phyloP scores from a whole-genome alignment of 2,329 filamentous ascomycete species.

The Volutella citrinella region DNA sequence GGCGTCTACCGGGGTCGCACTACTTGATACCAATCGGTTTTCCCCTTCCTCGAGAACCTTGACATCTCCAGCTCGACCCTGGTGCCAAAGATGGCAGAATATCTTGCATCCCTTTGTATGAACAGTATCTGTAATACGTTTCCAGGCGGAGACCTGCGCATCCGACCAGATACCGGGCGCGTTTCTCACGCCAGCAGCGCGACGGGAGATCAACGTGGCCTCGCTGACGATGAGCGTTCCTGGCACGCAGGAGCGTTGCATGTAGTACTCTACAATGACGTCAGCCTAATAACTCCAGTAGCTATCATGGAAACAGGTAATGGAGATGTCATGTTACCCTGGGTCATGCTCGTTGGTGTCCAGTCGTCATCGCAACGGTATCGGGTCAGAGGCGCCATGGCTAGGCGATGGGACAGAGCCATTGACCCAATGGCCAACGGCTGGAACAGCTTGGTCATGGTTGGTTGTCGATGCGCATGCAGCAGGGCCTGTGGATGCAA shows the following conservation, averaged over 20 bases:
- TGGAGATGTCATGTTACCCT: no score
- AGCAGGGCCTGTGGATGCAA: not conserved
- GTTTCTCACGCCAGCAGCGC: not conserved
- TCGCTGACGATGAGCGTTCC: conserved; percentile 1
- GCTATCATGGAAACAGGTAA: no score
- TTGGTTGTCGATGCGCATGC: no score
- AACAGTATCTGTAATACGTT: not conserved
- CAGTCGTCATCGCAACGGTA: no score
- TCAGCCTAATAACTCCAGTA: no score
- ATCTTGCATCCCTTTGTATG: conserved; percentile 1
- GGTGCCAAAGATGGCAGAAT: conserved; percentile 2
- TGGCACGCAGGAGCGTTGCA: not conserved
- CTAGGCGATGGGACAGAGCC: no score
- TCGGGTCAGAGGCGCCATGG: no score
- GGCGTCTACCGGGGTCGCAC: no score
- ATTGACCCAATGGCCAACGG: not conserved
- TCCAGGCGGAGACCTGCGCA: conserved; percentile 2
- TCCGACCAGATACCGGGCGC: conserved; percentile 1
- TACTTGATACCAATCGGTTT: no score
- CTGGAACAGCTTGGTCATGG: not conserved
- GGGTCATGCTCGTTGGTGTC: no score
- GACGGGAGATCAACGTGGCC: not conserved
- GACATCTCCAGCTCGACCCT: conserved; percentile 1
- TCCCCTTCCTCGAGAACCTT: no score
- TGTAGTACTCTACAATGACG: conserved; percentile 1